Base-by-base conservation (phyloP, 1,139 yeast genomes). In the Pichia sp. region DNA sequence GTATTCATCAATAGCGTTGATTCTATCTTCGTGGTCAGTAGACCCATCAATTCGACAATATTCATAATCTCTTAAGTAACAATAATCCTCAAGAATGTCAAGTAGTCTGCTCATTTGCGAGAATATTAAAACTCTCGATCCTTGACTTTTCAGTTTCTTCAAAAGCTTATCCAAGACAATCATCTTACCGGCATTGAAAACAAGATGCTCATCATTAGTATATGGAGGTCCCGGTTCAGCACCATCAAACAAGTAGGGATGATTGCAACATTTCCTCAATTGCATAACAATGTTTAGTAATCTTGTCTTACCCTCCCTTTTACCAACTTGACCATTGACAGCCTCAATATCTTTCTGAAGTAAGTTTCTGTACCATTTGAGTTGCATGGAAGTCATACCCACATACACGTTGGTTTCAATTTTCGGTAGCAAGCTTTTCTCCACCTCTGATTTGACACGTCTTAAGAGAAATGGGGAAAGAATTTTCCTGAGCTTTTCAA, bases 211-310 rank as follows among this genome's bases (percentile, higher is more conserved):
- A 57, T 88, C 98, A 1, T 96, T 91, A 3, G 97, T 88, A 55
- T 73, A 91, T 1, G 98, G 98, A 4, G 98, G 98, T 9, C 98
- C 98, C 0, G 97, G 97, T 58, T 91, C 98, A 1, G 98, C 98
- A 27, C 98, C 97, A 56, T 91, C 97, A 52, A 91, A 91, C 34
- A 91, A 64, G 58, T 91, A 91, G 0, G 98, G 98, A 60, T 91
- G 98, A 53, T 91, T 91, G 59, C 97, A 91, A 59, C 97, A 91
- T 59, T 91, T 91, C 50, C 97, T 72, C 46, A 91, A 67, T 59
- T 91, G 98, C 98, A 91, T 91, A 14, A 91, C 96, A 51, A 91
- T 87, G 53, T 91, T 91, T 37, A 91, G 66, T 42, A 91, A 66
- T 39, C 97, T 69, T 2, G 96, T 88, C 55, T 88, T 88, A 9